Conservation (phyloP, 148 eudicot genomes). For the Suaeda aralocaspica region DNA sequence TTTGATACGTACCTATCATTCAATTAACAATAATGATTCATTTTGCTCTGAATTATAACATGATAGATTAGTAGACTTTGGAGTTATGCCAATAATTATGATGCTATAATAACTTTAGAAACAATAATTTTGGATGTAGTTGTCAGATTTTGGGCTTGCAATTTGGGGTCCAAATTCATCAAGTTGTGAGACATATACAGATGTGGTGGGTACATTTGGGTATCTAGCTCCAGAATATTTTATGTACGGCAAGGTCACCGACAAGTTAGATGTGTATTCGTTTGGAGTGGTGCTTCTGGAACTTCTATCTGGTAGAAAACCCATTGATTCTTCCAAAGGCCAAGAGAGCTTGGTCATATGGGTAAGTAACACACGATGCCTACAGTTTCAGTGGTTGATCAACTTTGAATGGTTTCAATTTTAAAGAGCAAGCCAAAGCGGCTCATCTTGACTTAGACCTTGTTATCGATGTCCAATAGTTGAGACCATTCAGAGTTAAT, state of each 20-base stretch:
- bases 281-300: constrained; percentile 96
- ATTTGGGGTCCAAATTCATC: constrained; percentile 68
- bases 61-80: not conserved
- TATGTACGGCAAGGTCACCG: constrained; percentile 95
- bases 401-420: not conserved
- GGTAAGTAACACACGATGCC: too few relatives aligned
- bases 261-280: constrained; percentile 87
- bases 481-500: too few relatives aligned
- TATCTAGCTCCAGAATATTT: constrained; percentile 96
- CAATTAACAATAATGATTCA: too few relatives aligned
- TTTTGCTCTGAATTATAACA: too few relatives aligned
- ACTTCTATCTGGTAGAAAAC: constrained; percentile 67
- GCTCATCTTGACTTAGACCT: too few relatives aligned
- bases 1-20: too few relatives aligned
- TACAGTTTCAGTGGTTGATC: too few relatives aligned
- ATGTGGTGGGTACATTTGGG: constrained; percentile 93
- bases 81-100: not conserved
- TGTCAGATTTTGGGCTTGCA: constrained; percentile 91
- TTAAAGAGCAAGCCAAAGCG: too few relatives aligned
- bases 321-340: constrained; percentile 62
- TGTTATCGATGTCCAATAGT: too few relatives aligned
- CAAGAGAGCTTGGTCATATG: constrained; percentile 95
- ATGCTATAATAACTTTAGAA: not conserved
- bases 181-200: constrained; percentile 46
- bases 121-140: constrained; percentile 28